These are phyloP conservation scores for Aspergillus saccharolyticus DNA, from an alignment of 495 filamentous ascomycete genomes.

Conservation along the genomic window DNA sequence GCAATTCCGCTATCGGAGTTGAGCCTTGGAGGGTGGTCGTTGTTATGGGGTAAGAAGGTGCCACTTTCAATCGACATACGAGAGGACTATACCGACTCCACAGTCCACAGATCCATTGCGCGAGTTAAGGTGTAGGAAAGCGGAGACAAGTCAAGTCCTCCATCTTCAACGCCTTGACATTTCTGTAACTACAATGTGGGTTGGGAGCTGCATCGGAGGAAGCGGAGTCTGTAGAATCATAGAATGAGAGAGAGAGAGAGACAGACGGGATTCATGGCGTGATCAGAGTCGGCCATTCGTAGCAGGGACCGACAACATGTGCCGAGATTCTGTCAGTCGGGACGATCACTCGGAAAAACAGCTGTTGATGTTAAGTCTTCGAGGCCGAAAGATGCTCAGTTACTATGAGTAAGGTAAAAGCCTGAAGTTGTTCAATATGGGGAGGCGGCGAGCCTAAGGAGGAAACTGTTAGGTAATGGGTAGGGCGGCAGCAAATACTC, in stretches of 20 bases:
- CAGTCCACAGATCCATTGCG: neutral
- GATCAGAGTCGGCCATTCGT: conserved; percentile 16
- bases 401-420: neutral
- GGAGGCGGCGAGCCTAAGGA: neutral
- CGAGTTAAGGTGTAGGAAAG: neutral
- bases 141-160: neutral
- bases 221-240: neutral
- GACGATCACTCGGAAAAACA: neutral
- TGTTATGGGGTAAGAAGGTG: neutral
- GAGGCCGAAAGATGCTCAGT: neutral
- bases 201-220: conserved; percentile 7
- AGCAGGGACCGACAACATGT: neutral
- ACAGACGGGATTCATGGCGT: conserved; percentile 8
- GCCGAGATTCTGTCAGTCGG: conserved; percentile 12
- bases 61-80: neutral
- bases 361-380: neutral
- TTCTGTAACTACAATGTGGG: neutral
- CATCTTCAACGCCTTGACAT: neutral
- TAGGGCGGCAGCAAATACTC: conserved; percentile 16
- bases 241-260: neutral
- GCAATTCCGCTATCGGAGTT: neutral
- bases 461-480: conserved; percentile 39
- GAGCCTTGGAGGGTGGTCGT: neutral
- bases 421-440: neutral
- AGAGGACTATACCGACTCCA: neutral